Percentiles rank a stretch among this genome's conserved stretches.
phyloP scores from a whole-genome alignment of 2,329 filamentous ascomycete species.

The Calonectria hawksworthii region DNA sequence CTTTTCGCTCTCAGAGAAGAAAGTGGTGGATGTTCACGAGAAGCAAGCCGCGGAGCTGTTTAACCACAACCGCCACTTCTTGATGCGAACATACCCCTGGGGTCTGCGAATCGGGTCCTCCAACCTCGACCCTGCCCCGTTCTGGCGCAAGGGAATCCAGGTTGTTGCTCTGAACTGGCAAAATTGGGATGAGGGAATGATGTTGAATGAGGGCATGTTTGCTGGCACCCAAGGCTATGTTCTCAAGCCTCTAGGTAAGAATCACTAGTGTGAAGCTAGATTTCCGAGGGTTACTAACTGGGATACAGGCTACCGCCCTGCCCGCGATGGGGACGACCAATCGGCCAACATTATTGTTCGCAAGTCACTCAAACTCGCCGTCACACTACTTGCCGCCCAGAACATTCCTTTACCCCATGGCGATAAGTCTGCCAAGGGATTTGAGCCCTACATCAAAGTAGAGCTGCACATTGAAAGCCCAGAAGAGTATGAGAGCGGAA shows the following conservation, averaged over 20 bases:
- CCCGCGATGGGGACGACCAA: conserved; percentile 36
- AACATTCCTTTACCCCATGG: conserved; percentile 75
- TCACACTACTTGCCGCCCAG: conserved; percentile 84
- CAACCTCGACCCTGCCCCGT: conserved; percentile 86
- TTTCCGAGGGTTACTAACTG: conserved; percentile 2
- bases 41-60: conserved; percentile 72
- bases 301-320: conserved; percentile 50
- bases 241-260: conserved; percentile 80
- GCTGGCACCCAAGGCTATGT: conserved; percentile 86
- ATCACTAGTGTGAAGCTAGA: too few species aligned
- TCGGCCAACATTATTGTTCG: conserved; percentile 56
- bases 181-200: conserved; percentile 90
- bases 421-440: conserved; percentile 65
- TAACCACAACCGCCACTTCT: conserved; percentile 82
- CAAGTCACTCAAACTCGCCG: conserved; percentile 76
- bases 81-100: conserved; percentile 92
- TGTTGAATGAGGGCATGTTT: conserved; percentile 97
- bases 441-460: conserved; percentile 86
- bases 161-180: conserved; percentile 97
- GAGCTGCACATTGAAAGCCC: conserved; percentile 86
- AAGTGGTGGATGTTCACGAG: conserved; percentile 72
- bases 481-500: conserved; percentile 56
- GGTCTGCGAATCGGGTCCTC: conserved; percentile 86
- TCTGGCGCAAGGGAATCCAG: conserved; percentile 91
- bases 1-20: conserved; percentile 76